Evolutionary conservation across 768 basidiomycete species (phyloP).

Genomic region (Hortiboletus campestris): DNA sequence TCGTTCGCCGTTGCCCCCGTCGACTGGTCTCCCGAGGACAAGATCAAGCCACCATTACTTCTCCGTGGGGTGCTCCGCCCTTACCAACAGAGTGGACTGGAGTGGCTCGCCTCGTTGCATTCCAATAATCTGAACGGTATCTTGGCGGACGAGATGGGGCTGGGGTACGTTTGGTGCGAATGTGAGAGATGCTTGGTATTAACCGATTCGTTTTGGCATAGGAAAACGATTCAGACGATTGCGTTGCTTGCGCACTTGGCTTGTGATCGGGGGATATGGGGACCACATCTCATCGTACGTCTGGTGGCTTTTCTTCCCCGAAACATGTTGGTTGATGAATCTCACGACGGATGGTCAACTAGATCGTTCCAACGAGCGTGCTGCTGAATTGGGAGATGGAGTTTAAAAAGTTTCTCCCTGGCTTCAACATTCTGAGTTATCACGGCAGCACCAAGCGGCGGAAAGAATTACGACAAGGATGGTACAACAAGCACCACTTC

Average conservation of each 20-base stretch:
- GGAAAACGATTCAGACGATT: constrained; percentile 97
- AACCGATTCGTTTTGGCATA: constrained; percentile 30
- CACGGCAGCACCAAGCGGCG: constrained; percentile 88
- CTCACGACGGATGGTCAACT: background rate
- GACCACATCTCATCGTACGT: constrained; percentile 82
- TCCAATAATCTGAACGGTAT: constrained; percentile 79
- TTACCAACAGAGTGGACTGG: constrained; percentile 90
- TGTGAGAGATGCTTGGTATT: background rate
- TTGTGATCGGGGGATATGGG: constrained; percentile 87
- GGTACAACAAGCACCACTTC: constrained; percentile 86
- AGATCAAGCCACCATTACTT: constrained; percentile 65
- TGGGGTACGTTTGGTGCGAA: constrained; percentile 60
- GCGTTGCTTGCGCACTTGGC: constrained; percentile 90
- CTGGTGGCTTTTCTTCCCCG: background rate
- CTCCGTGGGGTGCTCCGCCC: constrained; percentile 87
- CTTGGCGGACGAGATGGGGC: constrained; percentile 91
- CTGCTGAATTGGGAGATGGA: constrained; percentile 97
- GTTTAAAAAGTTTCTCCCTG: constrained; percentile 93
- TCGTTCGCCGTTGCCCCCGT: constrained; percentile 72
- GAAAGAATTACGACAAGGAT: constrained; percentile 86
- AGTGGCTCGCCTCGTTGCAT: constrained; percentile 92
- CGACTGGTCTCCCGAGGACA: constrained; percentile 58
- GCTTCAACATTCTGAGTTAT: constrained; percentile 84
- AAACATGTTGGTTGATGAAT: background rate
- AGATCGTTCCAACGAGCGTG: constrained; percentile 91